A percentile compares a stretch with the other conserved stretches of the same genome.
phyloP scores from a whole-genome alignment of 2,329 filamentous ascomycete genomes.

The Venturia nashicola region DNA sequence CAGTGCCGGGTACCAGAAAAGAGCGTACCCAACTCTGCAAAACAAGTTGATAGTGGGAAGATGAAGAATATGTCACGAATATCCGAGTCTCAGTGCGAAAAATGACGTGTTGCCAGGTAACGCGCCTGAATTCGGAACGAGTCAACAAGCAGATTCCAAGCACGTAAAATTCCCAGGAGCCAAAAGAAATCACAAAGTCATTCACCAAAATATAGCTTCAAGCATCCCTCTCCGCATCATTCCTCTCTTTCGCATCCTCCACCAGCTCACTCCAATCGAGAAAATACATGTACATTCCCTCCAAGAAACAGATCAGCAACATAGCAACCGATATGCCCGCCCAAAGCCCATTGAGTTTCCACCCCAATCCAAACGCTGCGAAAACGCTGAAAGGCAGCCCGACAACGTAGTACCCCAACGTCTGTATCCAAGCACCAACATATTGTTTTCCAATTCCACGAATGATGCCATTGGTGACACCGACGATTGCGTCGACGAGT shows the following conservation, averaged over 20 bases:
- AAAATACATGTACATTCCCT: background rate
- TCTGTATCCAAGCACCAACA: background rate
- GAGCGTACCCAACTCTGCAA: background rate
- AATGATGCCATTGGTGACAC: slow-evolving; percentile 3
- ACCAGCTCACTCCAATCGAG: slow-evolving; percentile 1
- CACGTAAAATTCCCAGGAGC: background rate
- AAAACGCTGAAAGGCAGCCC: background rate
- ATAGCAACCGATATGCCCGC: background rate
- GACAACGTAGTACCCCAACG: background rate
- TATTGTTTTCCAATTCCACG: slow-evolving; percentile 4
- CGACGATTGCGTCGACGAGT: slow-evolving; percentile 3
- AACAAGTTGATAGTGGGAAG: background rate
- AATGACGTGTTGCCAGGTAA: background rate
- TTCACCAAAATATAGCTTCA: too few relatives aligned
- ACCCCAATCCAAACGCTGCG: background rate
- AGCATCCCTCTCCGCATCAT: background rate
- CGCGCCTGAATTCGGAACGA: background rate
- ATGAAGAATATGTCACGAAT: background rate
- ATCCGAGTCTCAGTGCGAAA: background rate
- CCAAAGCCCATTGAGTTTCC: slow-evolving; percentile 6
- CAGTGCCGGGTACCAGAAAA: background rate
- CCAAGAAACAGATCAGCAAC: background rate
- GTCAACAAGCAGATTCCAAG: background rate
- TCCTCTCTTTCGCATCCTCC: background rate
- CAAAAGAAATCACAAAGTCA: too few relatives aligned